Percentiles rank a stretch among this genome's conserved stretches.
Evolutionary conservation across 106 monocot genomes (phyloP).

Genomic region (Alisma plantagoaquatica): DNA sequence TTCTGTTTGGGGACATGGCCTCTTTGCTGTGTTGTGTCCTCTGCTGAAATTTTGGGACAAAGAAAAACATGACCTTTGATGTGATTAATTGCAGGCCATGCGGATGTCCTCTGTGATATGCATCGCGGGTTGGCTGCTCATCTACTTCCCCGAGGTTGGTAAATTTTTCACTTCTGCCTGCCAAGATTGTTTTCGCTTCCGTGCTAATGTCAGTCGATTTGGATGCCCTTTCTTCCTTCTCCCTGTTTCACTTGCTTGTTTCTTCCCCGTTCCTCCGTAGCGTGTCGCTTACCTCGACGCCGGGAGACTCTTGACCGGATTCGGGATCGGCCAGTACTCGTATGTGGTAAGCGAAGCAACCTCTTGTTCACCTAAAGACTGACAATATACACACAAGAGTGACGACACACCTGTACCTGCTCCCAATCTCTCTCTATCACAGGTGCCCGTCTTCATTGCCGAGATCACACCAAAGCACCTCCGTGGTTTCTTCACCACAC

Average conservation of each 20-base stretch:
- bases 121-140: constrained; percentile 51
- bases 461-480: constrained; percentile 70
- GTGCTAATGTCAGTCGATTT: too few relatives aligned
- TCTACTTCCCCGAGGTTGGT: constrained; percentile 48
- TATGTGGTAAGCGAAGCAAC: constrained; percentile 40
- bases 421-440: too few relatives aligned
- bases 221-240: too few relatives aligned
- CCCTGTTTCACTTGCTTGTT: too few relatives aligned
- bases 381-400: too few relatives aligned
- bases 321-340: constrained; percentile 51
- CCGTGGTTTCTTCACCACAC: constrained; percentile 49
- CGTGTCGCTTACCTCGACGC: constrained; percentile 35
- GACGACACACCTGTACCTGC: too few relatives aligned
- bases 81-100: constrained; percentile 47
- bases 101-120: constrained; percentile 49
- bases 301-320: constrained; percentile 46
- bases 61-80: too few relatives aligned
- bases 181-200: background rate
- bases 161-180: background rate
- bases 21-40: too few relatives aligned
- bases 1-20: background rate
- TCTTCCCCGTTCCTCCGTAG: too few relatives aligned
- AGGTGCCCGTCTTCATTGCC: constrained; percentile 77
- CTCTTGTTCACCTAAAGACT: too few relatives aligned
- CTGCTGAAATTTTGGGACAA: background rate